Evolutionary conservation across 495 filamentous ascomycete genomes (phyloP).

Genomic region (Cercophora sp.): DNA sequence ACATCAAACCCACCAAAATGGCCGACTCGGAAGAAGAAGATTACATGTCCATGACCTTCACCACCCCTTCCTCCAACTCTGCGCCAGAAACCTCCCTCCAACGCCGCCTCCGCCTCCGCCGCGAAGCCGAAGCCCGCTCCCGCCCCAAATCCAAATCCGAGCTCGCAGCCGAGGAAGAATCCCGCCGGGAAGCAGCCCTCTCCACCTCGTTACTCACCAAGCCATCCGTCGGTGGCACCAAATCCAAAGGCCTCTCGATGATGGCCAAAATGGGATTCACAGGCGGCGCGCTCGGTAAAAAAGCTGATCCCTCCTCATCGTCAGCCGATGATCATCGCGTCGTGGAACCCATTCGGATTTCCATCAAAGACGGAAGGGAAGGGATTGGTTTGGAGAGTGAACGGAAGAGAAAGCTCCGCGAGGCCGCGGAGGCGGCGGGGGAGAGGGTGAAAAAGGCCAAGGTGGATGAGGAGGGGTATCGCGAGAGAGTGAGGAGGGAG

Average conservation of each 20-base stretch:
- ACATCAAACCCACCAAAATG: constrained; percentile 3
- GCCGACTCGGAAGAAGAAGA: constrained; percentile 43
- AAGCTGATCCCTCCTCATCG: not conserved
- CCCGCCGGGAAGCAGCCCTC: constrained; percentile 70
- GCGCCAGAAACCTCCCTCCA: constrained; percentile 53
- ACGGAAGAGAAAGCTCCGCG: constrained; percentile 73
- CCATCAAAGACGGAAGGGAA: constrained; percentile 63
- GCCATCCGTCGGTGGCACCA: not conserved
- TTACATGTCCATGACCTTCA: constrained; percentile 64
- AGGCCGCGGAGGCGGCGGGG: constrained; percentile 54
- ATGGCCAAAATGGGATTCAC: constrained; percentile 96
- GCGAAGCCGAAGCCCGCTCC: constrained; percentile 56
- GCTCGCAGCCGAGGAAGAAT: constrained; percentile 62
- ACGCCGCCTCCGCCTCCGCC: constrained; percentile 49
- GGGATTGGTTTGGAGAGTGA: constrained; percentile 83
- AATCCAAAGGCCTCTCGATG: constrained; percentile 85
- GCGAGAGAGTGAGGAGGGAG: constrained; percentile 68
- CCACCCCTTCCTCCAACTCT: constrained; percentile 17
- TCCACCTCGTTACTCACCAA: constrained; percentile 57
- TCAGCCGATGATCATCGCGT: constrained; percentile 22
- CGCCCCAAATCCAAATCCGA: constrained; percentile 78
- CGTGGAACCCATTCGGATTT: constrained; percentile 17
- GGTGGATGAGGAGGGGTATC: constrained; percentile 70
- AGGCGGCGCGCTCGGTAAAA: constrained; percentile 60
- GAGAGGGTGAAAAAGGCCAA: constrained; percentile 56